Evolutionary conservation across 805 yeast species (phyloP), one percentile per base, ranked within the genome.

Genomic region (Ogataea nitratoaversa): DNA sequence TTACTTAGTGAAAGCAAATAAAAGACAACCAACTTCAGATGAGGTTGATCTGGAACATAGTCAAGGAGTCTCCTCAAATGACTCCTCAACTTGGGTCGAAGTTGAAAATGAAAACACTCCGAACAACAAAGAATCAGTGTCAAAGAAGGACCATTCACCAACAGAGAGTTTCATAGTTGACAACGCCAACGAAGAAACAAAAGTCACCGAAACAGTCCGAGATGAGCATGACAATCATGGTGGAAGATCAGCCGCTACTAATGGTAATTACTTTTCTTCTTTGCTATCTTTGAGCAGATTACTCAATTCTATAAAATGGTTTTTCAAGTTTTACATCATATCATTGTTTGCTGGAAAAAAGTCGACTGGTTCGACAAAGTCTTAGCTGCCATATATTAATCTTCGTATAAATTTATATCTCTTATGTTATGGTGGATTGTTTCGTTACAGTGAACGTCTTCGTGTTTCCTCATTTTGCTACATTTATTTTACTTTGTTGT

Each of bases 311-410:
- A 32, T 53, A 18, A 44, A 38, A 30, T 53, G 54, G 54, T 47
- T 53, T 33, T 41, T 53, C 48, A 47, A 34, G 25, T 53, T 39
- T 38, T 45, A 50, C 31, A 19, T 50, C n/a, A n/a, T 44, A 23
- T 39, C 52, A 8, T 23, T 49, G 12, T 41, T 50, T 37, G 40
- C 39, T 8, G 40, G 30, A 8, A 43, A 23, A 25, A 43, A 34
- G 19, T n/a, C 41, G n/a, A 30, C 17, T n/a, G 17, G 17, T 12
- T 24, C 14, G 23, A 30, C 12, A 14, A 7, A n/a, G n/a, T 33
- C 23, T 16, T 12, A n/a, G n/a, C n/a, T n/a, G n/a, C n/a, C n/a
- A n/a, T n/a, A n/a, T n/a, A n/a, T n/a, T n/a, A n/a, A n/a, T n/a
- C n/a, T n/a, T n/a, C n/a, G n/a, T n/a, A n/a, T n/a, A n/a, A n/a